Evolutionary conservation across 495 filamentous ascomycete species (phyloP).

Genomic region (Cercophora samala): DNA sequence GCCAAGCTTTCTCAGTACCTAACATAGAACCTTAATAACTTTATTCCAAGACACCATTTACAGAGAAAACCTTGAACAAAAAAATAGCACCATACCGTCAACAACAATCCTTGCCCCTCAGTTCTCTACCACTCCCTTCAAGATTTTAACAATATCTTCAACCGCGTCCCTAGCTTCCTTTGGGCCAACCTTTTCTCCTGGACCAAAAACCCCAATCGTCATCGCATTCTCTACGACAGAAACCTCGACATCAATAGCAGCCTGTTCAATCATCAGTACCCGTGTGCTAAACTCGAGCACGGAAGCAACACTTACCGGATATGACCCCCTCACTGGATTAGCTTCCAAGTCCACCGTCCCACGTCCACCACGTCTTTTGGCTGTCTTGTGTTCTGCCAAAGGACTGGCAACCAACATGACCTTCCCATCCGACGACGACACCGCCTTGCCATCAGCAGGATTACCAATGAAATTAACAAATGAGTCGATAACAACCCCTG

Average conservation of each 20-base stretch:
- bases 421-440: neutral
- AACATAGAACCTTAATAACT: too few species aligned
- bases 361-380: neutral
- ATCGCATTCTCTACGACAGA: slow-evolving; percentile 42
- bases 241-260: slow-evolving; percentile 55
- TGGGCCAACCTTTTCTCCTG: slow-evolving; percentile 13
- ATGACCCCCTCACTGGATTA: slow-evolving; percentile 32
- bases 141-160: slow-evolving; percentile 3
- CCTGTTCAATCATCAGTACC: slow-evolving; percentile 32
- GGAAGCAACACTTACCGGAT: slow-evolving; percentile 32
- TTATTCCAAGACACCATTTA: too few species aligned
- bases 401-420: neutral
- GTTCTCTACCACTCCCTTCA: neutral
- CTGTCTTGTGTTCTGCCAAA: neutral
- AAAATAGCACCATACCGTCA: too few species aligned
- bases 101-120: neutral
- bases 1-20: too few species aligned
- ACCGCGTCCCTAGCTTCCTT: neutral
- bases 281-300: too few species aligned
- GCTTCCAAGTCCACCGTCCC: slow-evolving; percentile 13
- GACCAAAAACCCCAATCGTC: slow-evolving; percentile 55
- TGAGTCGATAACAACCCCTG: slow-evolving; percentile 43
- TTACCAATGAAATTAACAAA: slow-evolving; percentile 56
- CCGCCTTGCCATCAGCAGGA: slow-evolving; percentile 1
- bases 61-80: too few species aligned